Percentiles rank a stretch among this genome's conserved stretches.
Conservation (phyloP, 148 eudicot genomes). For the Spergularia bocconei region DNA sequence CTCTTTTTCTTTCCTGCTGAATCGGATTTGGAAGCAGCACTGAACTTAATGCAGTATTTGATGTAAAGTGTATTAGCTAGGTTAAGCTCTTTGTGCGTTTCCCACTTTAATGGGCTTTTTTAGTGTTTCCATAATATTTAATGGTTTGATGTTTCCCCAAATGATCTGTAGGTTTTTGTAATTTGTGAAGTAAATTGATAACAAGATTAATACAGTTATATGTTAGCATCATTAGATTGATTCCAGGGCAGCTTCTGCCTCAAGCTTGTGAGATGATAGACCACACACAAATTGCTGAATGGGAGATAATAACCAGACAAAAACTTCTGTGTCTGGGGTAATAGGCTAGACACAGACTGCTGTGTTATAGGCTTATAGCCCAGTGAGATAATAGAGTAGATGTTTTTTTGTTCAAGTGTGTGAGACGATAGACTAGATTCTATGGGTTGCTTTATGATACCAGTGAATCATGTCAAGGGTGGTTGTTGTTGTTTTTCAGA, state of each 20-base stretch:
- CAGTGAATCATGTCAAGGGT: neutral
- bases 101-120: neutral
- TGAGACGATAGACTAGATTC: neutral
- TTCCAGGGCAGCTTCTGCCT: neutral
- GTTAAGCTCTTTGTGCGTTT: neutral
- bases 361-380: neutral
- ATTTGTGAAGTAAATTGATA: slow-evolving; percentile 1
- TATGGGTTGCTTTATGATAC: neutral
- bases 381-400: no score
- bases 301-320: neutral
- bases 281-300: neutral
- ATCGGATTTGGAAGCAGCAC: neutral
- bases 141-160: neutral
- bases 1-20: neutral
- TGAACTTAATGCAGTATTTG: neutral
- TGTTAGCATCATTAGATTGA: neutral
- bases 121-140: neutral
- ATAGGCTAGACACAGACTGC: neutral
- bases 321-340: neutral
- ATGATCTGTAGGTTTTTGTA: neutral
- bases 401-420: neutral
- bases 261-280: neutral
- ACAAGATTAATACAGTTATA: neutral
- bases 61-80: slow-evolving; percentile 2
- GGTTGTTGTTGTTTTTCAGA: neutral